phyloP scores from a whole-genome alignment of 2,329 filamentous ascomycete species.

The Aspergillus viridinutans region DNA sequence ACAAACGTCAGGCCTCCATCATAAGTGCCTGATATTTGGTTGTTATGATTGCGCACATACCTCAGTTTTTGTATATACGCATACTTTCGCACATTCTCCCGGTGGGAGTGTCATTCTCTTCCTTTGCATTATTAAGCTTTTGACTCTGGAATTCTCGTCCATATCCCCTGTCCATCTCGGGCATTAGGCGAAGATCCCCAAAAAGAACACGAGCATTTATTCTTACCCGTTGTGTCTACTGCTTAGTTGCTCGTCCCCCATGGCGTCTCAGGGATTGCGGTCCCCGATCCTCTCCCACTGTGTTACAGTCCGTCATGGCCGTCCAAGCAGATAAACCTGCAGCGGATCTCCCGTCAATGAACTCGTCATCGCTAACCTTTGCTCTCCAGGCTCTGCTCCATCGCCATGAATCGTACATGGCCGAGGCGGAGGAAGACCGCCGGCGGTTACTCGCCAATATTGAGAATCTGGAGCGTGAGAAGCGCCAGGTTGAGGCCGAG shows the following conservation, averaged over 20 bases:
- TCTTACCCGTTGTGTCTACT: not conserved
- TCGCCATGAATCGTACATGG: constrained; percentile 91
- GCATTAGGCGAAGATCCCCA: not conserved
- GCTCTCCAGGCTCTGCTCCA: constrained; percentile 78
- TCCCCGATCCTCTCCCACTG: constrained; percentile 28
- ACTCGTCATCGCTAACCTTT: constrained; percentile 62
- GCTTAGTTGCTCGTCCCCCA: constrained; percentile 5
- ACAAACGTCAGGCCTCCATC: not conserved
- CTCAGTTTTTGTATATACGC: not conserved
- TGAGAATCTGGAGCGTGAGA: constrained; percentile 68
- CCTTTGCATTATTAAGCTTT: constrained; percentile 10
- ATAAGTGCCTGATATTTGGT: constrained; percentile 2
- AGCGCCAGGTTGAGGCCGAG: constrained; percentile 66
- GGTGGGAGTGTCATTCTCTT: not conserved
- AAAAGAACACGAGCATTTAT: not conserved
- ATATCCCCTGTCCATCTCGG: not conserved
- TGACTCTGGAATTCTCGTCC: constrained; percentile 10
- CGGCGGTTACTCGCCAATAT: constrained; percentile 67
- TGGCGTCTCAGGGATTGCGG: constrained; percentile 18
- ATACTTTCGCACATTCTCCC: constrained; percentile 7
- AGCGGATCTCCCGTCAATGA: constrained; percentile 12
- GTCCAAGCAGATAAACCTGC: constrained; percentile 19
- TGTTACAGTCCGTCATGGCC: constrained; percentile 28
- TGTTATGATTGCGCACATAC: constrained; percentile 1
- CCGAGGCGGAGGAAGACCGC: constrained; percentile 83